phyloP scores from a whole-genome alignment of 805 yeast species.

The Teunomyces stri region DNA sequence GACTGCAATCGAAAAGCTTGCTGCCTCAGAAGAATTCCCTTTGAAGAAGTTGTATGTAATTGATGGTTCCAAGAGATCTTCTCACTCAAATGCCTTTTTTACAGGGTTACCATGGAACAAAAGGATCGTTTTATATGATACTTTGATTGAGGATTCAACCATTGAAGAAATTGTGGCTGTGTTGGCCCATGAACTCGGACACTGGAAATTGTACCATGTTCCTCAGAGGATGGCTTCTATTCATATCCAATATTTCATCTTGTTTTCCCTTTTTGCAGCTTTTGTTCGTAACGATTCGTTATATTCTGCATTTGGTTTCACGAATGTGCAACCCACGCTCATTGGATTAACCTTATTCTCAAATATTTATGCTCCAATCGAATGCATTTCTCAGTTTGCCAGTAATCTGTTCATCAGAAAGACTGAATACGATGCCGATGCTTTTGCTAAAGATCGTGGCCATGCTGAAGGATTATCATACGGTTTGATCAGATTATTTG shows the following conservation, averaged over 20 bases:
- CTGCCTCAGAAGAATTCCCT: constrained; percentile 77
- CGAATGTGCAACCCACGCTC: constrained; percentile 60
- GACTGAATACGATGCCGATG: constrained; percentile 93
- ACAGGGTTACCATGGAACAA: constrained; percentile 96
- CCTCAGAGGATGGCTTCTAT: constrained; percentile 64
- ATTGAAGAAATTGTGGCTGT: constrained; percentile 86
- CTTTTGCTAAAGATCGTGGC: constrained; percentile 76
- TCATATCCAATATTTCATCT: constrained; percentile 60
- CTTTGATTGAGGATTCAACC: constrained; percentile 77
- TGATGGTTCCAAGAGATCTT: constrained; percentile 93
- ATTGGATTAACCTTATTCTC: constrained; percentile 79
- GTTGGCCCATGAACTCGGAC: constrained; percentile 98
- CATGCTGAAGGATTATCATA: constrained; percentile 63
- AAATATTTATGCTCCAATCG: constrained; percentile 77
- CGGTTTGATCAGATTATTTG: constrained; percentile 72
- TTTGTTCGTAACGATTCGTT: constrained; percentile 79
- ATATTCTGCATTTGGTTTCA: constrained; percentile 76
- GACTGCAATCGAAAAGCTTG: constrained; percentile 77
- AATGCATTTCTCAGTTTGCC: constrained; percentile 61
- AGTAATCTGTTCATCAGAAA: constrained; percentile 75
- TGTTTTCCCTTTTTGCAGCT: constrained; percentile 72
- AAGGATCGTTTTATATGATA: constrained; percentile 91
- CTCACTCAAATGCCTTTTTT: constrained; percentile 96
- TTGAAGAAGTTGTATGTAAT: constrained; percentile 79
- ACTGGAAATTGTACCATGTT: constrained; percentile 90